Conservation (phyloP, 2,329 filamentous ascomycete species). For the Colletotrichum tanaceti region DNA sequence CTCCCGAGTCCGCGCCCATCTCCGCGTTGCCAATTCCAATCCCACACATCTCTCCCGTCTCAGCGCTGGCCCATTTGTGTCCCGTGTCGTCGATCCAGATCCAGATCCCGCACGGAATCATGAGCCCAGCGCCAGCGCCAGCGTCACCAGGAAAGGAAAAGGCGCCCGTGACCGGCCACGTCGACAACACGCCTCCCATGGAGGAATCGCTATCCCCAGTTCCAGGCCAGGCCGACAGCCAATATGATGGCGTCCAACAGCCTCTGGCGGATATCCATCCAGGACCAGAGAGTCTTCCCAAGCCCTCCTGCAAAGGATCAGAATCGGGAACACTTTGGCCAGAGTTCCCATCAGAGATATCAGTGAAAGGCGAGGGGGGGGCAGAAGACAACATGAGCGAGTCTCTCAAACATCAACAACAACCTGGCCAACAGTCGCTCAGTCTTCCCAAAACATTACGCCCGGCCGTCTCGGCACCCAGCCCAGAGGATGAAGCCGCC, state of each 20-base stretch:
- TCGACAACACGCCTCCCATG: too few relatives aligned
- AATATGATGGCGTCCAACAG: too few relatives aligned
- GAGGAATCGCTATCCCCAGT: background rate
- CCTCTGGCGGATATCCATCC: background rate
- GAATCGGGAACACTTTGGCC: background rate
- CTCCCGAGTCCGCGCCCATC: too few relatives aligned
- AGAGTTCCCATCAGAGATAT: background rate
- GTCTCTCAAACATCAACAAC: background rate
- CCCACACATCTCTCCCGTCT: too few relatives aligned
- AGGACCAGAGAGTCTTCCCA: background rate
- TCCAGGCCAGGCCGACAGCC: background rate
- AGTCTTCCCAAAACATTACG: background rate
- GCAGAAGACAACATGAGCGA: background rate
- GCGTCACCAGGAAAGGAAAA: constrained; percentile 14
- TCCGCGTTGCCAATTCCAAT: too few relatives aligned
- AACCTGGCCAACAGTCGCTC: background rate
- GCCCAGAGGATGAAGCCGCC: background rate
- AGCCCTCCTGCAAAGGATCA: too few relatives aligned
- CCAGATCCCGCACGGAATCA: background rate
- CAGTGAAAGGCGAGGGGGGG: background rate
- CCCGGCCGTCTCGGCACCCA: background rate
- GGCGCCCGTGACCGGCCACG: background rate
- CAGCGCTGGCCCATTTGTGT: too few relatives aligned
- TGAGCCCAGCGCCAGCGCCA: constrained; percentile 26
- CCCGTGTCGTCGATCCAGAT: too few relatives aligned